Evolutionary conservation across 2,329 filamentous ascomycete species (phyloP).

Genomic region (Aspergillus quadrilineatus): DNA sequence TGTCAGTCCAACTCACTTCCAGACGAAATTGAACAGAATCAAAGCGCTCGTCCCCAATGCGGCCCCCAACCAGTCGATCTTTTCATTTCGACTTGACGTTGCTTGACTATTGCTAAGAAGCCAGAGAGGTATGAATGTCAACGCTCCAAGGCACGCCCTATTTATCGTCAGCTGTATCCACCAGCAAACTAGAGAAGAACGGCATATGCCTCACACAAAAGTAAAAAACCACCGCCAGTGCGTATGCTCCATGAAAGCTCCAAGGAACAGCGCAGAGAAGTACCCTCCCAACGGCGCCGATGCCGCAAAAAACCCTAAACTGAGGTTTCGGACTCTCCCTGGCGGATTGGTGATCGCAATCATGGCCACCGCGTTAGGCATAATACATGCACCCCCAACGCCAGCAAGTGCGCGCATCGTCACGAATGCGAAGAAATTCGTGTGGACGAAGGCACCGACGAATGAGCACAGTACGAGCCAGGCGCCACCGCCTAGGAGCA

Average conservation of each 20-base stretch:
- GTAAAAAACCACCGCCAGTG: conserved; percentile 47
- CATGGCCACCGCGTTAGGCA: conserved; percentile 55
- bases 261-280: conserved; percentile 44
- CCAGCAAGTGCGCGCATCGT: conserved; percentile 50
- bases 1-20: conserved; percentile 46
- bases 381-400: conserved; percentile 52
- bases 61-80: conserved; percentile 44
- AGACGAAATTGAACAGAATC: conserved; percentile 53
- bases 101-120: conserved; percentile 29
- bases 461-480: conserved; percentile 59
- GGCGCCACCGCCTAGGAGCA: conserved; percentile 55
- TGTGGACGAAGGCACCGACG: conserved; percentile 48
- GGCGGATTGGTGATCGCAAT: conserved; percentile 51
- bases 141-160: conserved; percentile 25
- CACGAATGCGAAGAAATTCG: conserved; percentile 44
- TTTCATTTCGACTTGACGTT: conserved; percentile 38
- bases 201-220: conserved; percentile 31
- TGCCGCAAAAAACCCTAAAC: conserved; percentile 50
- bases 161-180: neutral
- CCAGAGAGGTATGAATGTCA: conserved; percentile 26
- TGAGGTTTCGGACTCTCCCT: conserved; percentile 47
- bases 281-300: conserved; percentile 49
- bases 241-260: conserved; percentile 37
- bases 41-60: conserved; percentile 41
- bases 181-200: neutral